Evolutionary conservation across 805 yeast genomes (phyloP).

Genomic region (Geotrichum ghanense): DNA sequence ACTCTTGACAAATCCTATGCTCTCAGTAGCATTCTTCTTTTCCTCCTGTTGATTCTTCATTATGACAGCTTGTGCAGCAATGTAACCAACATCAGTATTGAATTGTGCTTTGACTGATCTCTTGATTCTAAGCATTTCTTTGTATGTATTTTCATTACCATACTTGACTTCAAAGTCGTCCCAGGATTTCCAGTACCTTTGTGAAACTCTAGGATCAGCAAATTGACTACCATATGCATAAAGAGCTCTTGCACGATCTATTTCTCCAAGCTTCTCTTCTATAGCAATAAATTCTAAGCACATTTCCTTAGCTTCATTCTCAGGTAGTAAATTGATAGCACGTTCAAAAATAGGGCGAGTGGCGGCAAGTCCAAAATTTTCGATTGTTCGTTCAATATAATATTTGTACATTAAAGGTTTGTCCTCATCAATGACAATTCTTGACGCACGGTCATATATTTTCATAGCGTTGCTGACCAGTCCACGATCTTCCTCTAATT

Average conservation of each 20-base stretch:
- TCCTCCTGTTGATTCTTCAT: constrained; percentile 1
- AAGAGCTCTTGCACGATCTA: constrained; percentile 51
- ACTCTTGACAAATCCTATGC: constrained; percentile 17
- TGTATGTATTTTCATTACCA: constrained; percentile 64
- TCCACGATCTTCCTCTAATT: constrained; percentile 50
- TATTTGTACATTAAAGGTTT: constrained; percentile 33
- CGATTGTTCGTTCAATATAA: constrained; percentile 31
- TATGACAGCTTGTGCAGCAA: constrained; percentile 12
- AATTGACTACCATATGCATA: constrained; percentile 42
- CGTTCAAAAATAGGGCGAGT: constrained; percentile 40
- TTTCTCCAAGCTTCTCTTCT: constrained; percentile 44
- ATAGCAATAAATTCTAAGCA: constrained; percentile 41
- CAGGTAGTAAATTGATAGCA: constrained; percentile 39
- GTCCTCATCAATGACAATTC: constrained; percentile 21
- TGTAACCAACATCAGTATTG: constrained; percentile 17
- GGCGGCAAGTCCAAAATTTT: constrained; percentile 30
- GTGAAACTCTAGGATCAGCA: constrained; percentile 23
- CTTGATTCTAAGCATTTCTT: constrained; percentile 58
- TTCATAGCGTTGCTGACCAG: constrained; percentile 38
- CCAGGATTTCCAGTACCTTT: constrained; percentile 56
- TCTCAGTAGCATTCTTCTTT: constrained; percentile 1
- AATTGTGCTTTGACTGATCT: constrained; percentile 30
- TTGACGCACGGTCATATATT: constrained; percentile 34
- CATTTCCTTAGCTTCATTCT: constrained; percentile 32
- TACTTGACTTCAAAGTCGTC: constrained; percentile 56